Base-by-base conservation (phyloP, 257 asterid genomes). In the Solanum bulbocastanum region DNA sequence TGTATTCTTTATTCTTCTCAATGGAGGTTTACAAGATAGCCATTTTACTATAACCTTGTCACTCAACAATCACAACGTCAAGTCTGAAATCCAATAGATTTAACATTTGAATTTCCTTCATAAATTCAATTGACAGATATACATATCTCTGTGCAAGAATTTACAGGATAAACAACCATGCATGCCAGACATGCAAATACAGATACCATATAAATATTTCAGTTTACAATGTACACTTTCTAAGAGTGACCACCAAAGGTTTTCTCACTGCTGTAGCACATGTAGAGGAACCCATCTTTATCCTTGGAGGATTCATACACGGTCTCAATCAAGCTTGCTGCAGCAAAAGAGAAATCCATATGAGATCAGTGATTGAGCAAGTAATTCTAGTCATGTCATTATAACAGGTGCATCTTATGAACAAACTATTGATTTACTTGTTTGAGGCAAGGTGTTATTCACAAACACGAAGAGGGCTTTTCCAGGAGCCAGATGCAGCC, bases 251-350 rank as follows among this genome's bases (percentile, higher is more conserved):
- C 98, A 30, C 98, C 98, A 73, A 96, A 96, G 72, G 99, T 95
- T 90, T 96, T 95, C 94, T 96, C 99, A 35, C 98, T 95, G 92
- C 99, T 95, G 96, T 96, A 96, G 93, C 98, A 95, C 98, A 96
- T 92, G 90, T 96, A 96, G 62, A 96, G 93, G 93, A 96, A 96
- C 79, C 99, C 99, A 89, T 95, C 99, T 35, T 93, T 92, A 11
- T 96, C 98, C 93, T 94, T 95, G 85, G 66, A 93, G 4, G 98
- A 92, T 60, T 94, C 93, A 52, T 95, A 96, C 71, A 95, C 90
- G 8, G 91, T 69, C 91, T 96, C 97, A 65, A 95, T 93, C 95
- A 95, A 89, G 87, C 94, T 93, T 3, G 99, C 99, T 96, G 98
- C 91, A 79, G 20, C 74, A 46, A 33, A 86, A 78, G 39, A 76